Base-by-base conservation (phyloP, 495 filamentous ascomycete species). In the Tuber borchii region DNA sequence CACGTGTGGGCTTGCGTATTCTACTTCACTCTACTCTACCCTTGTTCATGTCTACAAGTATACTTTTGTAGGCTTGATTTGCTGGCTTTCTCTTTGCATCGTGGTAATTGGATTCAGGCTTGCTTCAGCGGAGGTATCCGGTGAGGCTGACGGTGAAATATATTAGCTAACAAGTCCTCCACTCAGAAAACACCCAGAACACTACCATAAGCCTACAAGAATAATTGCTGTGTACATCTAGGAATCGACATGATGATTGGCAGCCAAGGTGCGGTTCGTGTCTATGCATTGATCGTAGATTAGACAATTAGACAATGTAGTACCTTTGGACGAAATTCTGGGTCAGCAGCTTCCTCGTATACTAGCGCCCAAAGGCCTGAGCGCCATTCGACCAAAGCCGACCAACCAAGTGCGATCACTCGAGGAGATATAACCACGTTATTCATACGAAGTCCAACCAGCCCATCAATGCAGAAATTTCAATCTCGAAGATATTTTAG, bases 401-500 rank as follows among this genome's bases (percentile, higher is more conserved):
- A 9, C 48, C 1, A 56, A 56, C 48, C 22, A 26, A n/a, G 22
- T n/a, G n/a, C 56, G 4, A 31, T n/a, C 22, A n/a, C 51, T 61
- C 51, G 51, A 61, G 51, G 17, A 65, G 56, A 65, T 34, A 34
- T 4, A 65, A 19, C 56, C 56, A 65, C 56, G 56, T 34, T 65
- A 65, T 31, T 65, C 14, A 65, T 12, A 56, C 8, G 20, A 56
- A n/a, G 7, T 56, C 48, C 20, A 65, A 65, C 31, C 56, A 65
- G 56, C 26, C 56, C 56, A 65, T 8, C 26, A 34, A 6, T 34
- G 26, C 56, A 65, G 56, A 65, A 65, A 65, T 65, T 65, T 34
- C 56, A 65, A 65, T 65, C 56, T 34, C 26, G 56, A 65, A 65
- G 56, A 65, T 65, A 65, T 31, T 34, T 65, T 26, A 65, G 56